Conservation (phyloP, 768 basidiomycete genomes). For the Termitomyces sp. region DNA sequence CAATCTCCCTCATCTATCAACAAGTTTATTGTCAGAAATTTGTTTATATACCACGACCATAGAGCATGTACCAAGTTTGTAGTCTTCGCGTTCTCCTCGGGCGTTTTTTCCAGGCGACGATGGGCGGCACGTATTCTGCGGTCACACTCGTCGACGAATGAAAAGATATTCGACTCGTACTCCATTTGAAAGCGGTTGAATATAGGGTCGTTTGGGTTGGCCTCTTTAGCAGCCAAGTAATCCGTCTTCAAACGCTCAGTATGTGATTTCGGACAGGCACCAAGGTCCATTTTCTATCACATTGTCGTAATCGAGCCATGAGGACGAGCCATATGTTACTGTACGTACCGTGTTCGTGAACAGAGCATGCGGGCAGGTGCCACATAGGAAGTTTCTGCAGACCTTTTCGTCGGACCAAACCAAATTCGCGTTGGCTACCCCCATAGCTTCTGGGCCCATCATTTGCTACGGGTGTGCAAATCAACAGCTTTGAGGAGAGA, state of each 20-base stretch:
- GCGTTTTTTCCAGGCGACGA: conserved; percentile 95
- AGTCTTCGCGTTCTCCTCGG: conserved; percentile 99
- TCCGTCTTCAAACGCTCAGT: conserved; percentile 91
- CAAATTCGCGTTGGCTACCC: conserved; percentile 87
- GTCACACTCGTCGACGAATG: conserved; percentile 98
- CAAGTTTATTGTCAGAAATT: background rate
- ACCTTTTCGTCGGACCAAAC: conserved; percentile 97
- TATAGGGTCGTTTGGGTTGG: conserved; percentile 72
- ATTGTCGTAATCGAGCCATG: conserved; percentile 1
- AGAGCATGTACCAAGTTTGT: conserved; percentile 75
- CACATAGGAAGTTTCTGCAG: conserved; percentile 96
- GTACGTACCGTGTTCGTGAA: conserved; percentile 93
- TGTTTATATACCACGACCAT: background rate
- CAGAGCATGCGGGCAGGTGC: conserved; percentile 95
- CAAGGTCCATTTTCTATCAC: conserved; percentile 96
- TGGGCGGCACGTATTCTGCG: conserved; percentile 91
- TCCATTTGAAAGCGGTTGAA: conserved; percentile 89
- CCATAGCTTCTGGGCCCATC: conserved; percentile 99
- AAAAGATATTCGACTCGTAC: conserved; percentile 92
- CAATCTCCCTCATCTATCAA: conserved; percentile 93
- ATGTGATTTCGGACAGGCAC: conserved; percentile 95
- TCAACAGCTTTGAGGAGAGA: conserved; percentile 37
- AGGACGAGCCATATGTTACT: background rate
- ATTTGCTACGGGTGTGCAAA: conserved; percentile 69
- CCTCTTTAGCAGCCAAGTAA: conserved; percentile 75